Evolutionary conservation across 2,329 filamentous ascomycete species (phyloP).

Genomic region (Colletotrichum sidae): DNA sequence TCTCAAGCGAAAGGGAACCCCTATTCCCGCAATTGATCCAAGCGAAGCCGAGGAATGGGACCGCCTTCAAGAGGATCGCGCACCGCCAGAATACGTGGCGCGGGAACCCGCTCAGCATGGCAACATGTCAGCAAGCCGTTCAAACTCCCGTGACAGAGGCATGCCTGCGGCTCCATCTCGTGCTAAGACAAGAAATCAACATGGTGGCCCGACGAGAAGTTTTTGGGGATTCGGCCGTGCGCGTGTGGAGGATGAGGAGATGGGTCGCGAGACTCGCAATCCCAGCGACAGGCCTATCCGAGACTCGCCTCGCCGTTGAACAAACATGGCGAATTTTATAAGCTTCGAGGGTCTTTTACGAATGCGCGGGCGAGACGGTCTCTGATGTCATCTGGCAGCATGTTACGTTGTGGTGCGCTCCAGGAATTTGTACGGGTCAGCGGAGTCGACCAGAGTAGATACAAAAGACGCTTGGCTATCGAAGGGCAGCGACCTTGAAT

Average conservation of each 20-base stretch:
- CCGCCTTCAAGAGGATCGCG: slow-evolving; percentile 41
- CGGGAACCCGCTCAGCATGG: slow-evolving; percentile 33
- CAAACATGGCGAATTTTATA: too few relatives aligned
- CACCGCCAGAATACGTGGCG: slow-evolving; percentile 30
- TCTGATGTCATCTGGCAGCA: too few relatives aligned
- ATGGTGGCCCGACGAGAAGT: slow-evolving; percentile 14
- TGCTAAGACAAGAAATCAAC: slow-evolving; percentile 25
- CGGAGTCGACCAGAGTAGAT: too few relatives aligned
- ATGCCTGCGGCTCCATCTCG: slow-evolving; percentile 27
- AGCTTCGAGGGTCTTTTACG: too few relatives aligned
- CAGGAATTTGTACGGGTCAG: too few relatives aligned
- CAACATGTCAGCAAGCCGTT: slow-evolving; percentile 32
- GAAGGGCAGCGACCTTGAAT: too few relatives aligned
- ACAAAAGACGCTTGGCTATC: too few relatives aligned
- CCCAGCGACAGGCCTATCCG: slow-evolving; percentile 14
- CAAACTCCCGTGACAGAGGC: slow-evolving; percentile 7
- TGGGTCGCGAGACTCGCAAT: slow-evolving; percentile 13
- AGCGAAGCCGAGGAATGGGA: slow-evolving; percentile 66
- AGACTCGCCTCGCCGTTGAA: background rate
- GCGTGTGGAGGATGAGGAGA: slow-evolving; percentile 32
- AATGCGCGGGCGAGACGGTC: too few relatives aligned
- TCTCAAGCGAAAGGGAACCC: slow-evolving; percentile 58
- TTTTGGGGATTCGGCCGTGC: slow-evolving; percentile 36
- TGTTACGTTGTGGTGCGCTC: too few relatives aligned
- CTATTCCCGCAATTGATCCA: slow-evolving; percentile 61